phyloP scores from a whole-genome alignment of 768 basidiomycete species.

The Tremella mesenterica region DNA sequence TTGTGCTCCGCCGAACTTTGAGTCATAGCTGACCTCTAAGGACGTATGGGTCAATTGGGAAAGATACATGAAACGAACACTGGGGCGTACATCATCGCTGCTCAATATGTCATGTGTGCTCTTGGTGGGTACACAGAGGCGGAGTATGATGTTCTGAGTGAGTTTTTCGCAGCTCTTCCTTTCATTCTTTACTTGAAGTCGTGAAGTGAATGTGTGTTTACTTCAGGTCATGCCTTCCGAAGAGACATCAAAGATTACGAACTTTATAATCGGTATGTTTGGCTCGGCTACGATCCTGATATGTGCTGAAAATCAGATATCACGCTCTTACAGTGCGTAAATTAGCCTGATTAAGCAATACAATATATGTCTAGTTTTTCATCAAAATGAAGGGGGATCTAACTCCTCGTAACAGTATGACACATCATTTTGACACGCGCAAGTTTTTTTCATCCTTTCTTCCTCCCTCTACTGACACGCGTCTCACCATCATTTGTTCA shows the following conservation, averaged over 20 bases:
- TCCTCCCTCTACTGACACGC: too few species aligned
- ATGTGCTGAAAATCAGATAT: neutral
- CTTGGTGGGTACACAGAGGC: slow-evolving; percentile 14
- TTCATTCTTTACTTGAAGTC: too few species aligned
- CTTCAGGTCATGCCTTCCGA: neutral
- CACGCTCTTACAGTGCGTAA: neutral
- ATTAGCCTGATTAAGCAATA: too few species aligned
- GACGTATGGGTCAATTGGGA: slow-evolving; percentile 13
- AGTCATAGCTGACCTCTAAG: neutral
- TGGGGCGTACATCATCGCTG: slow-evolving; percentile 8
- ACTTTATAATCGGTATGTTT: neutral
- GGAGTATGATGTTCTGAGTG: slow-evolving; percentile 13
- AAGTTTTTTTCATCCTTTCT: too few species aligned
- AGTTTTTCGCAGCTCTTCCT: neutral
- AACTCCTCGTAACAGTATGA: too few species aligned
- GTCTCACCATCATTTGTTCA: too few species aligned
- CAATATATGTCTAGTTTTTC: too few species aligned
- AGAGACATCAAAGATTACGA: neutral
- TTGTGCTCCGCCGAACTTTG: neutral
- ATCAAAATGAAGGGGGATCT: too few species aligned
- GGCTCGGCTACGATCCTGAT: neutral
- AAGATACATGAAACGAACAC: slow-evolving; percentile 15
- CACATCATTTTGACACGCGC: too few species aligned
- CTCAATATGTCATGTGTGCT: slow-evolving; percentile 4
- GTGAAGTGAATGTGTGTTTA: too few species aligned